Base-by-base conservation (phyloP, 352 stramenopile genomes). In the Phytophthora parvispora region DNA sequence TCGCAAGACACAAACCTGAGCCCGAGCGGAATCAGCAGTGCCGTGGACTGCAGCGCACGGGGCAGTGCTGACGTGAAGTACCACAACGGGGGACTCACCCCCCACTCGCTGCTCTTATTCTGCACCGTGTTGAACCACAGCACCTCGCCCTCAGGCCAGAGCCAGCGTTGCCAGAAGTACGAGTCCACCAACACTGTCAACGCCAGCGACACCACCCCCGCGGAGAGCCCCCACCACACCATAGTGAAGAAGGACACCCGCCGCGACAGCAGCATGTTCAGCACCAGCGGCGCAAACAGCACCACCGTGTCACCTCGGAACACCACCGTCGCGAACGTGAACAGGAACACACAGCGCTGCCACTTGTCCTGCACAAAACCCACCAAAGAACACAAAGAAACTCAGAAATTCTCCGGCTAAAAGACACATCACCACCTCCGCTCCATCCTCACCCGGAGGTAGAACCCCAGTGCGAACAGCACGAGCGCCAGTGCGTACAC, bases 91-190 rank as follows among this genome's bases (percentile, higher is more conserved):
- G 98, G 96, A 58, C 86, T 95, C 31, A 97, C 93, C 25, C 98
- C 98, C 97, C 97, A 99, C 69, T 99, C 96, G 56, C 88, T 91
- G 53, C 94, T 99, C 64, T 98, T 98, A 78, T 99, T 99, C 52
- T 99, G 80, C 43, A 99, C 84, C 1, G 97, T 98, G 48, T 96
- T 96, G 72, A 99, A 99, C 77, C 96, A 99, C 28, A 99, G 87
- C 9, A 99, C 98, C 60, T 97, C 90, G 28, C 97, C 97, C 69
- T 99, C 98, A n/a, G 98, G 97, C 97, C 98, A 99, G 22, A 99
- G 72, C 91, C 84, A 97, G 9, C 90, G 86, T 67, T 89, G 84
- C 96, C 97, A 99, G 64, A 99, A 96, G 67, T 96, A 87, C 48
- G 94, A 99, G 73, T 99, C 98, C 2, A 99, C 72, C 13, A 87